Base-by-base conservation (phyloP, 2,329 filamentous ascomycete species). In the Peltaster fructicola region DNA sequence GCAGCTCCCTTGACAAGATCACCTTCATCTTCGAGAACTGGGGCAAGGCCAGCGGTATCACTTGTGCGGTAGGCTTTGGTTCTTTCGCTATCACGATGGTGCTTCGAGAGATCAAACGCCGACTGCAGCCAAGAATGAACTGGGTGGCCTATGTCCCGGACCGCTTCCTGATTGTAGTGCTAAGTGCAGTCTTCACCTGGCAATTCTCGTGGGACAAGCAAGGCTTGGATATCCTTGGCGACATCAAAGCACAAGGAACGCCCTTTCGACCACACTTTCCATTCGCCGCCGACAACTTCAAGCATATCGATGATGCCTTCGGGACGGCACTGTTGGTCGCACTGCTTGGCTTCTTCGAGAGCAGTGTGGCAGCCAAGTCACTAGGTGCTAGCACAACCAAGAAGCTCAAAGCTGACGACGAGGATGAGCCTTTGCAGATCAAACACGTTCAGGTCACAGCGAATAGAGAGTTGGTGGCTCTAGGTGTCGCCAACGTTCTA, bases 271-370 rank as follows among this genome's bases (percentile, higher is more conserved):
- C 93, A 38, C 71, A 77, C 32, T 93, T 84, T 64, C 85, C 88
- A 0, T 88, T 93, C 42, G 68, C 73, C 35, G 54, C 68, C 2
- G 61, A 68, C 4, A 69, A 90, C 38, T 72, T 95, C 60, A 64
- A 68, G 13, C 76, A 93, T 45, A 78, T 90, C 26, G 73, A 77
- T 12, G 76, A 81, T 33, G 77, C 81, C 17, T 76, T 95, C 64
- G 74, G 79, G 25, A 95, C 88, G 0, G 77, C 81, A 0, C 92
- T 98, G 43, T 62, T 95, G 26, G 92, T 98, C 35, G 81, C 84
- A 1, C 62, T 98, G 13, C 70, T 98, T 0, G 88, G 88, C n/a
- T 98, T 98, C 53, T 98, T 98, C 41, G 88, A 98, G 51, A 92
- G 81, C 3, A 92, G 82, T 0, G 82, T 98, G 8, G 88, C 88